Evolutionary conservation across 495 filamentous ascomycete genomes (phyloP).

Genomic region (Hapsidospora chrysogenum): DNA sequence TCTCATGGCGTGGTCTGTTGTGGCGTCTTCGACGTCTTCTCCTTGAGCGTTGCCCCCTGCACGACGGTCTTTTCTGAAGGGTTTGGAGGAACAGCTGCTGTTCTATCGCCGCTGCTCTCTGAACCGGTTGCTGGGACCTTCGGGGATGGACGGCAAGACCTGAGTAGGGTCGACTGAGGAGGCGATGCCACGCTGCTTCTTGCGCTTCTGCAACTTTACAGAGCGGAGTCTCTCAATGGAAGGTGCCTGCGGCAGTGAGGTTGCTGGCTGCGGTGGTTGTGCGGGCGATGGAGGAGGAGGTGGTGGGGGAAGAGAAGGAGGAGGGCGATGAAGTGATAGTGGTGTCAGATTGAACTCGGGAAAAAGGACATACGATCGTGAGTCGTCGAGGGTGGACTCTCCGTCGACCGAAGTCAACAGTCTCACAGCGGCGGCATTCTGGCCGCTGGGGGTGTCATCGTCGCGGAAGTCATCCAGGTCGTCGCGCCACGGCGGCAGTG

Average conservation of each 20-base stretch:
- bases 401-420: slow-evolving; percentile 33
- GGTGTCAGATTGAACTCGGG: not conserved
- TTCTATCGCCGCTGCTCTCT: not conserved
- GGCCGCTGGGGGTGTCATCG: slow-evolving; percentile 17
- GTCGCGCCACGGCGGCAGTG: slow-evolving; percentile 29
- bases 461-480: slow-evolving; percentile 11
- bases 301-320: too few species aligned
- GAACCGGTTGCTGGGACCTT: slow-evolving; percentile 1
- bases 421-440: slow-evolving; percentile 24
- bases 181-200: not conserved
- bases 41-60: not conserved
- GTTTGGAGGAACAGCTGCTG: not conserved
- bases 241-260: not conserved
- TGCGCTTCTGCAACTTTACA: slow-evolving; percentile 2
- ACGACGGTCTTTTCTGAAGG: not conserved
- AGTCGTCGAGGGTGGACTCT: not conserved
- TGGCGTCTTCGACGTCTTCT: not conserved
- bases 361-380: slow-evolving; percentile 22
- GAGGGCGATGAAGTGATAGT: not conserved
- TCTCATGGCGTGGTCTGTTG: not conserved
- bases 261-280: not conserved
- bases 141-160: slow-evolving; percentile 1
- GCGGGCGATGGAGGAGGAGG: not conserved
- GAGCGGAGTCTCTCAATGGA: not conserved
- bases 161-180: not conserved